These are phyloP conservation scores for Rhazya stricta DNA, from an alignment of 257 asterid genomes.

Conservation along the genomic window DNA sequence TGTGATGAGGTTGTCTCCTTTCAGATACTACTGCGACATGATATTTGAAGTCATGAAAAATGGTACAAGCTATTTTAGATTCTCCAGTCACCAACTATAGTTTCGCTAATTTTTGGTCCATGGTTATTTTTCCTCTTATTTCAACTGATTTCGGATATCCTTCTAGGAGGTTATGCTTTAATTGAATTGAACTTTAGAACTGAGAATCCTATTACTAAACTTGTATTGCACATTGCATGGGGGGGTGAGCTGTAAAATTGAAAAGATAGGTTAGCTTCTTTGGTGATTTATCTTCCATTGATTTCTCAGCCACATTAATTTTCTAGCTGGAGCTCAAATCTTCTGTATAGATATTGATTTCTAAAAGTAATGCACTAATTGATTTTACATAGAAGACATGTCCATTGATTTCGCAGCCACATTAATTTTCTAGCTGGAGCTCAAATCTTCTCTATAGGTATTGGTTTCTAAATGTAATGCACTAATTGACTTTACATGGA, in stretches of 20 bases:
- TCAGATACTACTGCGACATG: constrained; percentile 96
- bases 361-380: not conserved
- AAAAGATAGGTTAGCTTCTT: too few relatives aligned
- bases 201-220: not conserved
- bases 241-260: not conserved
- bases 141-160: not conserved
- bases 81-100: not conserved
- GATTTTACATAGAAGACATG: not conserved
- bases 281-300: not conserved
- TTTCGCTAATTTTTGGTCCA: not conserved
- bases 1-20: constrained; percentile 95
- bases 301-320: too few relatives aligned
- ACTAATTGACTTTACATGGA: not conserved
- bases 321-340: not conserved
- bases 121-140: not conserved
- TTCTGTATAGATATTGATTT: not conserved
- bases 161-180: not conserved
- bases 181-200: not conserved
- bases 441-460: not conserved
- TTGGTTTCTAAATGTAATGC: not conserved
- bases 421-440: not conserved
- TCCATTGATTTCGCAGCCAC: not conserved
- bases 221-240: not conserved
- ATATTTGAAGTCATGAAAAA: constrained; percentile 96
- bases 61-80: constrained; percentile 45